Evolutionary conservation across 345 rosid genomes (phyloP).

Genomic region (Salix purpurea): DNA sequence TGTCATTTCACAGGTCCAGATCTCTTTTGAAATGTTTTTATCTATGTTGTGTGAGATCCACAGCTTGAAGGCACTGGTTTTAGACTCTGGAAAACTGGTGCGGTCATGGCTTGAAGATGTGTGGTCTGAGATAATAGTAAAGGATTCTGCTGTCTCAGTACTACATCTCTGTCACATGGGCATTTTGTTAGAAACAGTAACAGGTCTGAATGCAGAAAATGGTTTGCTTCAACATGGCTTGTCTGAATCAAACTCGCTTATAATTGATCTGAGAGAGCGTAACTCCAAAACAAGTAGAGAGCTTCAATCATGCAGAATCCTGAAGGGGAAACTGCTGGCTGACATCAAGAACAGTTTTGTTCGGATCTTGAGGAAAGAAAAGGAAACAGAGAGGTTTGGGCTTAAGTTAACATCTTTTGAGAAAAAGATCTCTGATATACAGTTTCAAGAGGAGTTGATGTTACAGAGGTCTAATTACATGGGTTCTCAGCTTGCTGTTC

Average conservation of each 20-base stretch:
- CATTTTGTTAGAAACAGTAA: constrained; percentile 69
- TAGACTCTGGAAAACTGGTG: constrained; percentile 49
- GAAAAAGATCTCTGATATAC: constrained; percentile 58
- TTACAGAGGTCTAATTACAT: constrained; percentile 73
- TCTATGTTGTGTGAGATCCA: constrained; percentile 44
- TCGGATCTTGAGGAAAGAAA: constrained; percentile 74
- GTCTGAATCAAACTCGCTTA: constrained; percentile 57
- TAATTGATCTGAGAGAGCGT: constrained; percentile 68
- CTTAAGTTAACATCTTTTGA: constrained; percentile 60
- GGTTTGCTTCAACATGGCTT: constrained; percentile 82
- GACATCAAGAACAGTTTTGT: constrained; percentile 81
- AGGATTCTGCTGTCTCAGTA: constrained; percentile 88
- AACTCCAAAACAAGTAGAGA: constrained; percentile 66
- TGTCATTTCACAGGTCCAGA: constrained; percentile 41
- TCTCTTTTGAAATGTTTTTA: constrained; percentile 40
- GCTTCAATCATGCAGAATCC: constrained; percentile 66
- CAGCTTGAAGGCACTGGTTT: constrained; percentile 44
- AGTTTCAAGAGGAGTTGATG: constrained; percentile 85
- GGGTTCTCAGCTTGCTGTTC: constrained; percentile 71
- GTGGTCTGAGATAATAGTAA: constrained; percentile 84
- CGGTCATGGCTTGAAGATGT: constrained; percentile 75
- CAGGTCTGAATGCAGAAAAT: constrained; percentile 79
- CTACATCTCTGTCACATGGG: constrained; percentile 92
- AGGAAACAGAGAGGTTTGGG: constrained; percentile 57
- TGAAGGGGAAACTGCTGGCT: constrained; percentile 72